Evolutionary conservation across 805 yeast species (phyloP).

Genomic region (Kodamaea restingae): DNA sequence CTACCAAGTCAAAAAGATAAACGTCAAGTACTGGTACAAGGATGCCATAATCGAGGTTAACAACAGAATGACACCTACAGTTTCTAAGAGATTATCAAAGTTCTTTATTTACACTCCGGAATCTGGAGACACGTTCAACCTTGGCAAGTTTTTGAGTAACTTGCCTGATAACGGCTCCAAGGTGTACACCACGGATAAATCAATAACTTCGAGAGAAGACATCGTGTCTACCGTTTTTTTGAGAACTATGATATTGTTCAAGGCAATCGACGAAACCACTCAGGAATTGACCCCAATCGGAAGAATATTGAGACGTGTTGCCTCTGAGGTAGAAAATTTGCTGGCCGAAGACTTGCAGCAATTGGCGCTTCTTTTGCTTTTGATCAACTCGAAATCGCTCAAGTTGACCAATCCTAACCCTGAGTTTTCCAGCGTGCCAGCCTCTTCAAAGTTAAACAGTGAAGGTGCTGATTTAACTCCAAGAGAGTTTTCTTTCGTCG

Average conservation of each 20-base stretch:
- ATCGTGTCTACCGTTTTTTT: constrained; percentile 52
- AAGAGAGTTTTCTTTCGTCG: constrained; percentile 34
- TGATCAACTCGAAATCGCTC: constrained; percentile 34
- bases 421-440: constrained; percentile 31
- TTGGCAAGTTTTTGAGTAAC: constrained; percentile 21
- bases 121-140: constrained; percentile 20
- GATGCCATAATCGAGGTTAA: constrained; percentile 42
- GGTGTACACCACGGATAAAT: constrained; percentile 9
- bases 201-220: constrained; percentile 38
- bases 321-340: constrained; percentile 6
- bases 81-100: constrained; percentile 35
- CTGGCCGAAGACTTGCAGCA: constrained; percentile 31
- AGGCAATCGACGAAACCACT: constrained; percentile 41
- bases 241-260: constrained; percentile 51
- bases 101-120: constrained; percentile 16
- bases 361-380: constrained; percentile 45
- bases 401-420: constrained; percentile 38
- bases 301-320: constrained; percentile 36
- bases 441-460: constrained; percentile 24
- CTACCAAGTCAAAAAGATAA: constrained; percentile 69
- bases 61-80: constrained; percentile 52
- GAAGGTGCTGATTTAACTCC: constrained; percentile 27
- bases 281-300: constrained; percentile 52
- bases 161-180: constrained; percentile 19
- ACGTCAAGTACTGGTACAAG: constrained; percentile 52